phyloP scores from a whole-genome alignment of 352 stramenopile species.

The Phytophthora uliginosa region DNA sequence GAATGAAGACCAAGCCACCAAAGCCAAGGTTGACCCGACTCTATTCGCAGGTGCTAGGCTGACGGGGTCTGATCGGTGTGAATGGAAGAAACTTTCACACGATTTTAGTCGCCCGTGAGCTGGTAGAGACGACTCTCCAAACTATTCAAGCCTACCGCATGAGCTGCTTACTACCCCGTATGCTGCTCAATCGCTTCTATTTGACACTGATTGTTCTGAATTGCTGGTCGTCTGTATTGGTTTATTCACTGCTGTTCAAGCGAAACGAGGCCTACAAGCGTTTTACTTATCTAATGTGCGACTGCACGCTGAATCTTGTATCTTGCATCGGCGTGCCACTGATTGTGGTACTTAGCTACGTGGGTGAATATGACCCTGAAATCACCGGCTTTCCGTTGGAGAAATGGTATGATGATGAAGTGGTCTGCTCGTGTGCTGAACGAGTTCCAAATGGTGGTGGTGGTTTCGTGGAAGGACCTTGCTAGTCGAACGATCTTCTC shows the following conservation, averaged over 20 bases:
- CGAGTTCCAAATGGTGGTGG: slow-evolving; percentile 41
- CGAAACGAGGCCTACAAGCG: slow-evolving; percentile 24
- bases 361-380: slow-evolving; percentile 21
- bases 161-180: slow-evolving; percentile 30
- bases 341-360: slow-evolving; percentile 27
- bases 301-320: slow-evolving; percentile 33
- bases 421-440: slow-evolving; percentile 36
- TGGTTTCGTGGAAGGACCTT: slow-evolving; percentile 37
- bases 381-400: slow-evolving; percentile 22
- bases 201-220: slow-evolving; percentile 38
- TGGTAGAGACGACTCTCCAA: slow-evolving; percentile 36
- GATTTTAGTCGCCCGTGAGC: slow-evolving; percentile 29
- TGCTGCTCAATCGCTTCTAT: slow-evolving; percentile 45
- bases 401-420: slow-evolving; percentile 35
- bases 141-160: slow-evolving; percentile 37
- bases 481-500: slow-evolving; percentile 33
- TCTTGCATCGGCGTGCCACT: slow-evolving; percentile 30
- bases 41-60: slow-evolving; percentile 22
- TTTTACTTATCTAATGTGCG: slow-evolving; percentile 24
- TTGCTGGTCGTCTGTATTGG: slow-evolving; percentile 33
- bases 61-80: slow-evolving; percentile 24
- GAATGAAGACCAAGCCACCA: background rate
- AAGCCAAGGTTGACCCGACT: slow-evolving; percentile 1
- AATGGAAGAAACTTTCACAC: slow-evolving; percentile 34
- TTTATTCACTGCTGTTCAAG: slow-evolving; percentile 28